These are phyloP conservation scores for Arthrocladium fulminans DNA, from an alignment of 2,329 filamentous ascomycete genomes.

Conservation along the genomic window DNA sequence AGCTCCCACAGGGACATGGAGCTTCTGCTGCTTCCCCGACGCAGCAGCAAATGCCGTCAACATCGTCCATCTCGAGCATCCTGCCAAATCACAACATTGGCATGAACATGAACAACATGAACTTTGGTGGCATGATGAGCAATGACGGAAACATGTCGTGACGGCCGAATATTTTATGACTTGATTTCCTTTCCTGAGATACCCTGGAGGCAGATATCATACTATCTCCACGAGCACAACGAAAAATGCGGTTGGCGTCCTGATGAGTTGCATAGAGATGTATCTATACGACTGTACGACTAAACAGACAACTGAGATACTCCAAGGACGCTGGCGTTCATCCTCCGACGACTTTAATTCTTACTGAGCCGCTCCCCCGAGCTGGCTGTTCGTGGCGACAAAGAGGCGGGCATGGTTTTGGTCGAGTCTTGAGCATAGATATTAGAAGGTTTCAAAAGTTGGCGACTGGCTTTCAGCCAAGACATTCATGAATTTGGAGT, in stretches of 20 bases:
- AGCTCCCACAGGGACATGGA: conserved; percentile 2
- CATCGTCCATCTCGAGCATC: conserved; percentile 1
- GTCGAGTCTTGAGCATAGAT: neutral
- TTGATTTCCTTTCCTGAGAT: conserved; percentile 2
- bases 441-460: neutral
- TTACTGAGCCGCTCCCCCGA: neutral
- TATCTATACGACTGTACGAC: neutral
- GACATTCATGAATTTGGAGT: neutral
- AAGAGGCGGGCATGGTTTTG: neutral
- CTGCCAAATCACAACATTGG: conserved; percentile 2
- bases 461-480: neutral
- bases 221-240: conserved; percentile 1
- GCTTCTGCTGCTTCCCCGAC: conserved; percentile 1
- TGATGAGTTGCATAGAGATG: neutral
- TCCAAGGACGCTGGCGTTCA: neutral
- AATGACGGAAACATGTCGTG: neutral
- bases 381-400: neutral
- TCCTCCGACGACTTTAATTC: neutral
- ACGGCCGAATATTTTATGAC: neutral
- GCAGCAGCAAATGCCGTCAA: neutral
- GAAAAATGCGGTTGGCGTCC: neutral
- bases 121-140: conserved; percentile 1
- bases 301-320: neutral
- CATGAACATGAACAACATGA: conserved; percentile 1
- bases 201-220: conserved; percentile 1